Evolutionary conservation across 2,329 filamentous ascomycete genomes (phyloP).

Genomic region (Exophiala mesophila): DNA sequence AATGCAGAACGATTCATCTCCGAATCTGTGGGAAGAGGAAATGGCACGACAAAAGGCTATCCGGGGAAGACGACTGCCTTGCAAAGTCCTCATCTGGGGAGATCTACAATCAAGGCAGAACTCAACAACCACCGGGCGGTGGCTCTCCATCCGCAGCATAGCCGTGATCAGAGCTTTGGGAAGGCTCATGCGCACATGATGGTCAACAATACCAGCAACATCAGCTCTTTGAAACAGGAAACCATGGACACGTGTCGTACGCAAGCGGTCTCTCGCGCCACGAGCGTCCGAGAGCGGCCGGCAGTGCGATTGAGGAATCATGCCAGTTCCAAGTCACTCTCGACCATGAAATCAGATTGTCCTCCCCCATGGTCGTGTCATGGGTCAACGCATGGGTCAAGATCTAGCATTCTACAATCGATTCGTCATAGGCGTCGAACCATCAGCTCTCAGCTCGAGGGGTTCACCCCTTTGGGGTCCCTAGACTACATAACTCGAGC

Average conservation of each 20-base stretch:
- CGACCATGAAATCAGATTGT: not conserved
- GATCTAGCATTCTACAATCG: not conserved
- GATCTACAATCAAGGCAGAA: too few relatives aligned
- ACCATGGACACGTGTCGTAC: too few relatives aligned
- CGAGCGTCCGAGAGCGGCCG: not conserved
- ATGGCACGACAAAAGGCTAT: too few relatives aligned
- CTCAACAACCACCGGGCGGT: too few relatives aligned
- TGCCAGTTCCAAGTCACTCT: not conserved
- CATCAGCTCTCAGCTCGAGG: not conserved
- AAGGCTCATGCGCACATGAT: too few relatives aligned
- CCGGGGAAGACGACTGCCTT: too few relatives aligned
- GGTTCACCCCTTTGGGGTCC: not conserved
- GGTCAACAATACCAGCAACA: too few relatives aligned
- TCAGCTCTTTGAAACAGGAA: too few relatives aligned
- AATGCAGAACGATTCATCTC: slow-evolving; percentile 17
- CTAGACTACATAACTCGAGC: not conserved
- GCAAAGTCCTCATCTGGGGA: too few relatives aligned
- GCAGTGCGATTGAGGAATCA: not conserved
- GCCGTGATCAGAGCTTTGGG: too few relatives aligned
- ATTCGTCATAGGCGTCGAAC: not conserved
- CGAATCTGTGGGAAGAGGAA: slow-evolving; percentile 3
- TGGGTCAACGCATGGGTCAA: not conserved
- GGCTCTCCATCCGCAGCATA: too few relatives aligned
- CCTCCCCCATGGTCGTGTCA: not conserved
- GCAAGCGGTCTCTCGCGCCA: too few relatives aligned